Conservation (phyloP, 2,329 filamentous ascomycete genomes). For the Graphilbum sp. region DNA sequence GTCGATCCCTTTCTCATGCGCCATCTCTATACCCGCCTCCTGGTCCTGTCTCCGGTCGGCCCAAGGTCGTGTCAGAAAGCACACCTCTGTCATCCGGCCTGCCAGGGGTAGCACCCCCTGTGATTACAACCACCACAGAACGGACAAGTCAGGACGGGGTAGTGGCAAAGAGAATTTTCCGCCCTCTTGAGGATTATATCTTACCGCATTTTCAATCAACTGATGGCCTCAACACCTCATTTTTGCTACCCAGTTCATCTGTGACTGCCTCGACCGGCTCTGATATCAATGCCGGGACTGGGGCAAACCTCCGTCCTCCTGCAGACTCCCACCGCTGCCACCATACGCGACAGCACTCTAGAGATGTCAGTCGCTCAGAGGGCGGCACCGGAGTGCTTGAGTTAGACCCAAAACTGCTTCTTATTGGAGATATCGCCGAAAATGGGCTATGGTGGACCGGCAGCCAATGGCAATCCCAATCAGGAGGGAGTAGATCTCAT, state of each 20-base stretch:
- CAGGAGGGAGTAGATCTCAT: neutral
- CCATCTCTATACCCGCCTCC: neutral
- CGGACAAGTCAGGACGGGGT: constrained; percentile 2
- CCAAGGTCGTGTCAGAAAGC: neutral
- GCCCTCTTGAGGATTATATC: constrained; percentile 65
- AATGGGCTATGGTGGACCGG: constrained; percentile 76
- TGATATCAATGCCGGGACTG: too few species aligned
- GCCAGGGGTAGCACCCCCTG: neutral
- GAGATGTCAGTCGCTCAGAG: too few species aligned
- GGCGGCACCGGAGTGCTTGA: constrained; percentile 27
- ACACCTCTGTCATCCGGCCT: neutral
- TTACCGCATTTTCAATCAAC: constrained; percentile 50
- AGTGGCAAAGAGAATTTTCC: constrained; percentile 49
- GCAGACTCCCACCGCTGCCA: neutral
- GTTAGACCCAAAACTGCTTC: constrained; percentile 57
- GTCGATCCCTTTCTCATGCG: too few species aligned
- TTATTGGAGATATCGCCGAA: constrained; percentile 61
- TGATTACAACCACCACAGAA: too few species aligned
- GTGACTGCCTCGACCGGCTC: too few species aligned
- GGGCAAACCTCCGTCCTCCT: neutral
- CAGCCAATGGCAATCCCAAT: constrained; percentile 24
- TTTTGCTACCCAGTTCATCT: constrained; percentile 27
- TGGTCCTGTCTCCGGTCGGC: neutral
- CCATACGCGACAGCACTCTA: constrained; percentile 13
- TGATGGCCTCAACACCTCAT: constrained; percentile 62